Evolutionary conservation across 1,139 yeast genomes (phyloP).

Genomic region (Geotrichum aggregatum): DNA sequence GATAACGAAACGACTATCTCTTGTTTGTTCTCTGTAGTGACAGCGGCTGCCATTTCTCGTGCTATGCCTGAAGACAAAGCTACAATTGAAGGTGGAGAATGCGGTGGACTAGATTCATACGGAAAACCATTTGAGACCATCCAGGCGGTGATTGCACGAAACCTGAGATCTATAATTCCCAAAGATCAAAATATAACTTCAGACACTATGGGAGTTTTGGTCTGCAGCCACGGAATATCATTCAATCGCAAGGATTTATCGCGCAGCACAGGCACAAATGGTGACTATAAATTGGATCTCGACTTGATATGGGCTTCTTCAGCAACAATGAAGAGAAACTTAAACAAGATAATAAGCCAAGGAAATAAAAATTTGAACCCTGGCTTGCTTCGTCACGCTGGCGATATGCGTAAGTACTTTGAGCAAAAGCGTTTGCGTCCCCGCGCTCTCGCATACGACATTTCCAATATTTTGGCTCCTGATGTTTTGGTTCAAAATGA

Average conservation of each 20-base stretch:
- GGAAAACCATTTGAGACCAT: not conserved
- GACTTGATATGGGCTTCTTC: slow-evolving; percentile 1
- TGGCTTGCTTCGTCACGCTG: not conserved
- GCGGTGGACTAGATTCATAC: slow-evolving; percentile 5
- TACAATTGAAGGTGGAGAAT: slow-evolving; percentile 8
- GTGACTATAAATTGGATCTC: not conserved
- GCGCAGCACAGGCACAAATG: too few relatives aligned
- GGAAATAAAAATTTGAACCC: not conserved
- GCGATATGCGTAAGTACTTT: not conserved
- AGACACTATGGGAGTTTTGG: slow-evolving; percentile 6
- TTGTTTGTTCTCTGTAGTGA: not conserved
- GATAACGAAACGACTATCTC: not conserved
- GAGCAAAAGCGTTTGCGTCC: not conserved
- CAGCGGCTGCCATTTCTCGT: not conserved
- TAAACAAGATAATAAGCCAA: not conserved
- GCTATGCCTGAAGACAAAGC: too few relatives aligned
- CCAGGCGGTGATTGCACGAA: not conserved
- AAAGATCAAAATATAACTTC: not conserved
- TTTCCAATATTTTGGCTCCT: not conserved
- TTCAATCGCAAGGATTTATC: too few relatives aligned
- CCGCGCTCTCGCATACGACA: not conserved
- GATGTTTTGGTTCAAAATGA: too few relatives aligned
- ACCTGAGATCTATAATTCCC: not conserved
- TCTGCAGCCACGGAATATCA: not conserved
- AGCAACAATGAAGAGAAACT: not conserved